phyloP scores from a whole-genome alignment of 495 filamentous ascomycete species.

The Penicillium maclennaniae region DNA sequence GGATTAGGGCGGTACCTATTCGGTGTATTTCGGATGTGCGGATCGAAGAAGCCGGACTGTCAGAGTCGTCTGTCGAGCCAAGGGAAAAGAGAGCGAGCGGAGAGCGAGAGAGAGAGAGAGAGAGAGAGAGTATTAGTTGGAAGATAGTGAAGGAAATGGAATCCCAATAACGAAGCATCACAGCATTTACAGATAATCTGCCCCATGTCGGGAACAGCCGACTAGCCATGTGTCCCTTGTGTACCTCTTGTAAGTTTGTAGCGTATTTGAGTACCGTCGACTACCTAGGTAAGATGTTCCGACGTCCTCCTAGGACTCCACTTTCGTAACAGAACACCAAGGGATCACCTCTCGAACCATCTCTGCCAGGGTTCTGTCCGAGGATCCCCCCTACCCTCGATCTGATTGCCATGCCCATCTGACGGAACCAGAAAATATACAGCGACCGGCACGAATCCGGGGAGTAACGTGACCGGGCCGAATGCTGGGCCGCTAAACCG shows the following conservation, averaged over 20 bases:
- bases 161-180: too few relatives aligned
- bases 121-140: background rate
- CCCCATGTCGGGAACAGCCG: constrained; percentile 4
- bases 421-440: background rate
- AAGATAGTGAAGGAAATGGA: too few relatives aligned
- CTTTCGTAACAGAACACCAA: too few relatives aligned
- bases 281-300: background rate
- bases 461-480: constrained; percentile 14
- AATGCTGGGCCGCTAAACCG: constrained; percentile 3
- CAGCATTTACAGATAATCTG: too few relatives aligned
- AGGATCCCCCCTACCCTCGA: too few relatives aligned
- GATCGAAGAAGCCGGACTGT: too few relatives aligned
- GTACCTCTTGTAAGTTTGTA: too few relatives aligned
- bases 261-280: background rate
- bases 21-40: constrained; percentile 18
- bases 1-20: background rate
- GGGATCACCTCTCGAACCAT: too few relatives aligned
- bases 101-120: background rate
- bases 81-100: too few relatives aligned
- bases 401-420: too few relatives aligned
- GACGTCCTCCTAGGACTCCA: background rate
- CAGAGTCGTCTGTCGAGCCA: too few relatives aligned
- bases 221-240: background rate
- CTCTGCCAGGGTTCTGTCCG: too few relatives aligned
- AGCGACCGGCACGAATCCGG: constrained; percentile 10